Evolutionary conservation across 2,329 filamentous ascomycete species (phyloP), one percentile per base, ranked within the genome.

Genomic region (Celoporthe dispersa): DNA sequence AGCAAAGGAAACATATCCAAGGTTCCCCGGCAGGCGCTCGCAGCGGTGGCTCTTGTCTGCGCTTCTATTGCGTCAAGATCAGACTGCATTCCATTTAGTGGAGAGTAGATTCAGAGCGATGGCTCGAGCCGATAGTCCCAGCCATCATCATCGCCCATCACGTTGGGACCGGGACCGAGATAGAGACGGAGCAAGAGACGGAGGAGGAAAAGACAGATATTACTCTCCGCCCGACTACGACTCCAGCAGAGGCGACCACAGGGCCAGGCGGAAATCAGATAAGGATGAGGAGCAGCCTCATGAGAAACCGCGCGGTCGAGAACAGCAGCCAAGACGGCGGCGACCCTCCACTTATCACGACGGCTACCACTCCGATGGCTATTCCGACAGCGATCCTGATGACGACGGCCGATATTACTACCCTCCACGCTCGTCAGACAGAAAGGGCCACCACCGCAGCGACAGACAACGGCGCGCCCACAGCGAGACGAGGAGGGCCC

Each of bases 341-440:
- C 68, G 68, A 31, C 41, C 59, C 16, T 59, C 68, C 9, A 61
- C 59, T 3, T 68, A 70, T 51, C 67, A 68, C 60, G 68, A 68
- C 39, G 68, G 44, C 64, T 57, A 70, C 39, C 60, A 60, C 48
- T 60, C 68, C 4, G 65, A 60, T 25, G 68, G 67, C n/a, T 68
- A 70, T 44, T 64, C 57, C 65, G 66, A 64, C 64, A 57, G 62
- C 51, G 68, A 53, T 59, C 37, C 55, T 33, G 68, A 66, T n/a
- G 55, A 59, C 31, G 48, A 66, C 35, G 63, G 53, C 31, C 59
- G 64, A 22, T 35, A 60, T 51, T 57, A 60, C 39, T 57, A 63
- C 19, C 51, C 28, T 41, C 51, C 59, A 37, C 59, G 68, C 3
- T 67, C 68, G 5, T 64, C 68, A 8, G 64, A 67, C 48, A 55